Conservation (phyloP, 495 filamentous ascomycete species). For the Tuber melanosporum region DNA sequence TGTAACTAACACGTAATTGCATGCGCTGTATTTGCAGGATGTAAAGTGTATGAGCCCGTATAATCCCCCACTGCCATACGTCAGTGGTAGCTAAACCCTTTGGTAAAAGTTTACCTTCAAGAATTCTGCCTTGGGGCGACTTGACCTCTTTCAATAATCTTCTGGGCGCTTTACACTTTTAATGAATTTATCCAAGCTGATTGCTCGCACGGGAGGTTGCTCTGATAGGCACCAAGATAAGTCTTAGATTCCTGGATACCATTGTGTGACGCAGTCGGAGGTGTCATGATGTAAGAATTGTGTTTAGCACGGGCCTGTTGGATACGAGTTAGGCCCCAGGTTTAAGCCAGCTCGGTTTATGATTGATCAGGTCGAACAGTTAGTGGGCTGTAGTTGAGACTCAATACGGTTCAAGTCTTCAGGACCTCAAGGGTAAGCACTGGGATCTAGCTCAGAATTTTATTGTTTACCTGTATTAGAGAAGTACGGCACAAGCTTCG, state of each 20-base stretch:
- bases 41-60: not conserved
- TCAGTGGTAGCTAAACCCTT: not conserved
- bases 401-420: not conserved
- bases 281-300: not conserved
- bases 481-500: not conserved
- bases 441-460: not conserved
- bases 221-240: not conserved
- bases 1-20: not conserved
- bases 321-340: not conserved
- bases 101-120: not conserved
- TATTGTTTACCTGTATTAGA: not conserved
- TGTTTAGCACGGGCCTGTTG: not conserved
- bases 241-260: not conserved
- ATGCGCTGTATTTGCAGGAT: not conserved
- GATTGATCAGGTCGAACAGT: not conserved
- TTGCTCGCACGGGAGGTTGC: not conserved
- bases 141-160: not conserved
- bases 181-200: not conserved
- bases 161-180: not conserved
- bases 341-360: not conserved
- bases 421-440: not conserved
- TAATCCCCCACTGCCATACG: not conserved
- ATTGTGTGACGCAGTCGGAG: not conserved
- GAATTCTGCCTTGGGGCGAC: not conserved
- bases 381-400: not conserved